phyloP scores from a whole-genome alignment of 495 filamentous ascomycete species.

The Penicillium paxilli region DNA sequence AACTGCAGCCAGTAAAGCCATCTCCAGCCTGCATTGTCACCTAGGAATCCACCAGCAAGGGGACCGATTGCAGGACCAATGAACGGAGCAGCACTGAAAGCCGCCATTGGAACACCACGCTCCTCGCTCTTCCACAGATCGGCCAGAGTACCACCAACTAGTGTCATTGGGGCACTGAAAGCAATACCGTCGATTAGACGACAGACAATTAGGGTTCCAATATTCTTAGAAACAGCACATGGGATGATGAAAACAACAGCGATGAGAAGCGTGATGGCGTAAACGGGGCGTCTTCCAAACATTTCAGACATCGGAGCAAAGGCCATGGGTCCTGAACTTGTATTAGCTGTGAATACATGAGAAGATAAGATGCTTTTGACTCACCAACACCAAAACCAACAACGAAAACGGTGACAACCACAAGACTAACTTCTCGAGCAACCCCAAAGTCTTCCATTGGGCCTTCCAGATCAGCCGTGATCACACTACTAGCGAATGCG shows the following conservation, averaged over 20 bases:
- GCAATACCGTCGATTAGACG: conserved; percentile 77
- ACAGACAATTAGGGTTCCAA: conserved; percentile 70
- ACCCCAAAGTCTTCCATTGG: conserved; percentile 61
- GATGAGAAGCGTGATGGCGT: conserved; percentile 52
- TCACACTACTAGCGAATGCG: conserved; percentile 62
- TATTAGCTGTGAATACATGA: conserved; percentile 12
- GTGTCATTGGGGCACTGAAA: conserved; percentile 80
- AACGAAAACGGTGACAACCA: conserved; percentile 73
- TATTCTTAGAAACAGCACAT: conserved; percentile 72
- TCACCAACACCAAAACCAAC: conserved; percentile 75
- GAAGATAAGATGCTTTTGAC: conserved; percentile 3
- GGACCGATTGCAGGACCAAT: conserved; percentile 74
- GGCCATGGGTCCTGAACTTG: conserved; percentile 61
- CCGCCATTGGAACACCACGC: conserved; percentile 82
- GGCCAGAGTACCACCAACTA: conserved; percentile 78
- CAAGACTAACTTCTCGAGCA: conserved; percentile 63
- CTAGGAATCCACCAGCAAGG: conserved; percentile 73
- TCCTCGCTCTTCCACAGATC: conserved; percentile 83
- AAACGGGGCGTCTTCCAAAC: conserved; percentile 67
- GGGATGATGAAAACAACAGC: conserved; percentile 78
- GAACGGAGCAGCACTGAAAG: conserved; percentile 78
- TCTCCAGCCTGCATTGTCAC: conserved; percentile 69
- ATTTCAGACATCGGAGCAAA: conserved; percentile 80
- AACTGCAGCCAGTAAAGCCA: conserved; percentile 87
- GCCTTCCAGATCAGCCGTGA: conserved; percentile 67